Conservation (phyloP, 805 yeast species). For the Lachancea lanzarotensis region DNA sequence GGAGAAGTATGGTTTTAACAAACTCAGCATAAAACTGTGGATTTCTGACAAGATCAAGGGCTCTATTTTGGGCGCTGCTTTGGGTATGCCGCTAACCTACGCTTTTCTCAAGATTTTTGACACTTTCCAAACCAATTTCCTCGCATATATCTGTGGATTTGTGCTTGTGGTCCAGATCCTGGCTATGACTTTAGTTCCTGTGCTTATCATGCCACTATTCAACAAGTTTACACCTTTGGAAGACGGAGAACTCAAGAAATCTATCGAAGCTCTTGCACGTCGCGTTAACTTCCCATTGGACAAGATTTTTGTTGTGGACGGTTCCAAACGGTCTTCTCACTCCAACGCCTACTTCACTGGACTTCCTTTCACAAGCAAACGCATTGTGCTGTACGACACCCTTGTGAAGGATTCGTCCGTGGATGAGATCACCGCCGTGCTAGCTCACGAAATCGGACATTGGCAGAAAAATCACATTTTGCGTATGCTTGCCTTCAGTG, state of each 20-base stretch:
- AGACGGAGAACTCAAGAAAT: slow-evolving; percentile 77
- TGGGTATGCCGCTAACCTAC: slow-evolving; percentile 70
- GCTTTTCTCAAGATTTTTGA: slow-evolving; percentile 76
- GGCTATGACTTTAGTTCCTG: slow-evolving; percentile 71
- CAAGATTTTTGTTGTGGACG: slow-evolving; percentile 84
- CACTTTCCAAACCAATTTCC: slow-evolving; percentile 71
- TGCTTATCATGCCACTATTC: slow-evolving; percentile 85
- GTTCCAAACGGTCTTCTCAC: slow-evolving; percentile 94
- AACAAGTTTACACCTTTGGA: slow-evolving; percentile 86
- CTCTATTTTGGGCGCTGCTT: slow-evolving; percentile 42
- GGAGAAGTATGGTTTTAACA: slow-evolving; percentile 90
- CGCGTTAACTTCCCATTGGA: slow-evolving; percentile 78
- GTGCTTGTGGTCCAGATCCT: slow-evolving; percentile 65
- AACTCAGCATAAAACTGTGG: slow-evolving; percentile 69
- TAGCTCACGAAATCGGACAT: slow-evolving; percentile 99
- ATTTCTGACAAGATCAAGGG: slow-evolving; percentile 63
- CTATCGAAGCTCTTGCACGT: slow-evolving; percentile 74
- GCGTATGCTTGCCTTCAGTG: slow-evolving; percentile 61
- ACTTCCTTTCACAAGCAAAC: slow-evolving; percentile 86
- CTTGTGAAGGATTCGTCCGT: slow-evolving; percentile 72
- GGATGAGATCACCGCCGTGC: slow-evolving; percentile 82
- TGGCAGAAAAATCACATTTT: slow-evolving; percentile 89
- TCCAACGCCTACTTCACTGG: slow-evolving; percentile 97
- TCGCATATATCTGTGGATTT: slow-evolving; percentile 71
- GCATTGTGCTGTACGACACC: slow-evolving; percentile 90